phyloP scores from a whole-genome alignment of 2,329 filamentous ascomycete genomes.

The Celoporthe dispersa region DNA sequence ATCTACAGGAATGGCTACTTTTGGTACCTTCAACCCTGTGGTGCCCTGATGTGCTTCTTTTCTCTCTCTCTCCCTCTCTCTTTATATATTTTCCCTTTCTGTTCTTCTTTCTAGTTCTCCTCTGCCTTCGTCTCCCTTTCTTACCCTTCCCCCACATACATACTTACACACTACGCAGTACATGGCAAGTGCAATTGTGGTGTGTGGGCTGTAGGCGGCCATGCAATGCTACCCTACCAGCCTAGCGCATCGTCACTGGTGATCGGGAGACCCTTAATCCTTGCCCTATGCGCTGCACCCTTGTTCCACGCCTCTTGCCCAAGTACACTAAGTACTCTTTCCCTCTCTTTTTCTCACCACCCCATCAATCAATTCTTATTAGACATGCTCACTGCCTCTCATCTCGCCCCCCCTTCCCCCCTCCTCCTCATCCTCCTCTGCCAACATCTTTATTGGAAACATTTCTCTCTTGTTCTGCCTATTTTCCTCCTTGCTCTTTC shows the following conservation, averaged over 20 bases:
- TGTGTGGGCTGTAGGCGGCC: conserved; percentile 1
- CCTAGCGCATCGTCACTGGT: conserved; percentile 6
- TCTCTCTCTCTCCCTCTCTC: not conserved
- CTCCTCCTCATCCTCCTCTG: not conserved
- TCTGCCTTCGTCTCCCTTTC: not conserved
- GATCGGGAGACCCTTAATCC: conserved; percentile 2
- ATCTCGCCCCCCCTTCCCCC: not conserved
- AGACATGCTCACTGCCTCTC: conserved; percentile 9
- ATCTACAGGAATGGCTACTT: too few relatives aligned
- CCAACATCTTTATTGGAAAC: not conserved
- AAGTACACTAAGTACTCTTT: too few relatives aligned
- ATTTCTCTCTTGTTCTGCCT: not conserved
- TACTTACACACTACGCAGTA: not conserved
- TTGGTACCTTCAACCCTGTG: not conserved
- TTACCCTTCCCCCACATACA: not conserved
- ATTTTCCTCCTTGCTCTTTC: not conserved
- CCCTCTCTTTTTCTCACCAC: not conserved
- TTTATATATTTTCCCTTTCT: not conserved
- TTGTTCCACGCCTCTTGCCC: not conserved
- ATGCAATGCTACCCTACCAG: conserved; percentile 5
- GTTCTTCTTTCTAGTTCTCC: not conserved
- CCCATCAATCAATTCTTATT: not conserved
- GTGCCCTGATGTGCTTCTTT: not conserved
- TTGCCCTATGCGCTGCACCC: conserved; percentile 12
- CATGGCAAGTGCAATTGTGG: not conserved